These are phyloP conservation scores for Phylloporus sp. DNA, from an alignment of 768 basidiomycete species.

Conservation along the genomic window DNA sequence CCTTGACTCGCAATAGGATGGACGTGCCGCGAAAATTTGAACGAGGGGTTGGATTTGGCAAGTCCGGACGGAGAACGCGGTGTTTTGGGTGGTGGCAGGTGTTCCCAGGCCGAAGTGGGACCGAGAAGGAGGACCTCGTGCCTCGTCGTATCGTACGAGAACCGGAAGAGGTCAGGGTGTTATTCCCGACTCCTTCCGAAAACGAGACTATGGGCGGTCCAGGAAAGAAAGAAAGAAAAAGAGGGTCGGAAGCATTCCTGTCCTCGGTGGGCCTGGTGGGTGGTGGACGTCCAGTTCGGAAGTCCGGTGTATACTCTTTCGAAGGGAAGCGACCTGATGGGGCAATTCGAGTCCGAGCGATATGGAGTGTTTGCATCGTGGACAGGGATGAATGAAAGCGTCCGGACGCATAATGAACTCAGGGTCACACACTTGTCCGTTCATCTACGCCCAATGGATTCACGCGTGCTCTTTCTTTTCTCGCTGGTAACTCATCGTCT, in stretches of 20 bases:
- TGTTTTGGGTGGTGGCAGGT: slow-evolving; percentile 14
- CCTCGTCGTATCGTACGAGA: slow-evolving; percentile 4
- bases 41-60: slow-evolving; percentile 9
- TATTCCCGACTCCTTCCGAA: slow-evolving; percentile 15
- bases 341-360: slow-evolving; percentile 6
- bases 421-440: slow-evolving; percentile 1
- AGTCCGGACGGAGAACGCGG: slow-evolving; percentile 1
- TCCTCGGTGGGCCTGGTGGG: too few species aligned
- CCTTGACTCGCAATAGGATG: not conserved
- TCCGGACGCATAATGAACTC: slow-evolving; percentile 14
- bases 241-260: too few species aligned
- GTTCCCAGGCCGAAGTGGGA: slow-evolving; percentile 12
- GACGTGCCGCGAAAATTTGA: slow-evolving; percentile 1
- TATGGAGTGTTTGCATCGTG: slow-evolving; percentile 9
- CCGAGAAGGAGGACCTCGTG: slow-evolving; percentile 20
- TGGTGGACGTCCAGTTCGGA: not conserved
- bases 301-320: not conserved
- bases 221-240: too few species aligned
- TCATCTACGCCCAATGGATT: slow-evolving; percentile 1
- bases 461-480: too few species aligned
- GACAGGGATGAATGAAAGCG: slow-evolving; percentile 5
- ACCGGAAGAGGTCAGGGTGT: slow-evolving; percentile 5
- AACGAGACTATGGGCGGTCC: not conserved
- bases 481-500: too few species aligned
- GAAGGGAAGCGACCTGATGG: not conserved